Base-by-base conservation (phyloP, 768 basidiomycete genomes). In the Lanmaoa pseudosensibilis region DNA sequence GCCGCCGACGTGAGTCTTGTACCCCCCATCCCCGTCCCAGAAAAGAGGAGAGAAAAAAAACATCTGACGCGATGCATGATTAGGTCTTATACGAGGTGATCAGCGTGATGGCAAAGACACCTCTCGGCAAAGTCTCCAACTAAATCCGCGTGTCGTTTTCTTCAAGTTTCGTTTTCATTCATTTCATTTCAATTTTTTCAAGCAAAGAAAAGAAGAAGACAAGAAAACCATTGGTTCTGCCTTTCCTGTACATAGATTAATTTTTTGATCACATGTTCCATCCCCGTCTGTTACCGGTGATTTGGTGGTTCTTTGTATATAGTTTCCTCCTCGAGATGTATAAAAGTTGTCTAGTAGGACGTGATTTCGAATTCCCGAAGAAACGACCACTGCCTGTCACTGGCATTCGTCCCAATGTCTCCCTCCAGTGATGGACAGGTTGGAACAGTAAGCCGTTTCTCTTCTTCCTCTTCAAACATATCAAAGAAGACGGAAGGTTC, bases 21-120 rank as follows among this genome's bases (percentile, higher is more conserved):
- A 18, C 5, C 2, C 12, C 4, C 18, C 5, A 2, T 30, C 10
- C 9, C 18, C 15, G 32, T n/a, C 7, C 8, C 23, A 1, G 21
- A 27, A 18, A 1, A 21, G 4, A 12, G 0, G 11, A 2, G 16
- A 32, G 27, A 27, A 27, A 30, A 30, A 25, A 12, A 15, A 5
- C 25, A 21, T 27, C 52, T 65, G 43, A 65, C 63, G 4, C 12
- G n/a, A 18, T 30, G 5, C 64, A 52, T 59, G 66, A 58, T 50
- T 27, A 90, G 86, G 85, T 88, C 19, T 74, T 90, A 5, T 89
- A 82, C 65, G 88, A 90, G 65, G 88, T 90, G 16, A 63, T 90
- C 54, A 88, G 84, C 61, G 84, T 90, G 45, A 90, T 90, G 88
- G 85, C 83, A 12, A 90, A 90, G 77, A 89, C 86, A 5, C 86